Evolutionary conservation across 495 filamentous ascomycete species (phyloP).

Genomic region (Aspergillus ostianus): DNA sequence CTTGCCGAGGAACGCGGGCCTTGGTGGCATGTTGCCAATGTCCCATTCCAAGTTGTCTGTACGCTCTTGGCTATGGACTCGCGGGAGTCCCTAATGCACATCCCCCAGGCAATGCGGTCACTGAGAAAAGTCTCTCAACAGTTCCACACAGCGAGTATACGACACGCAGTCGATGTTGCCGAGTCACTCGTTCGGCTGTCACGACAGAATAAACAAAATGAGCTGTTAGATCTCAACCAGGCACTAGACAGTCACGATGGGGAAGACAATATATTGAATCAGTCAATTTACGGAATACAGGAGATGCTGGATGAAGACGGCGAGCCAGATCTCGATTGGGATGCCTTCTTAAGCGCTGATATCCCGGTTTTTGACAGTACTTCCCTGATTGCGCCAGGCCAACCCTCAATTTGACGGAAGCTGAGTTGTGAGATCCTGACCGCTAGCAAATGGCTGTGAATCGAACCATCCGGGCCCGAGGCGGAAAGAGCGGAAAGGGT

Average conservation of each 20-base stretch:
- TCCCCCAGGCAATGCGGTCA: conserved; percentile 45
- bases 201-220: background rate
- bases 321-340: background rate
- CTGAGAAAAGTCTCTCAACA: conserved; percentile 33
- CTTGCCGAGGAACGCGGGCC: conserved; percentile 34
- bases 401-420: too few relatives aligned
- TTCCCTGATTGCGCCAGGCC: too few relatives aligned
- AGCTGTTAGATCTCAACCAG: background rate
- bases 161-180: background rate
- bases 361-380: background rate
- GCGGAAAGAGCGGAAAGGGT: conserved; percentile 1
- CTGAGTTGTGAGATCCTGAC: too few relatives aligned
- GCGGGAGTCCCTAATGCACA: conserved; percentile 38
- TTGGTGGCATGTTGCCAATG: conserved; percentile 52
- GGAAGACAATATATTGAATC: background rate
- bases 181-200: background rate
- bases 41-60: conserved; percentile 52
- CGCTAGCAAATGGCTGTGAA: too few relatives aligned
- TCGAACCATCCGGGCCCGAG: background rate
- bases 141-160: background rate
- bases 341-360: background rate
- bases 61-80: conserved; percentile 49
- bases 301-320: background rate
- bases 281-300: background rate
- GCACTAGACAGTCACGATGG: background rate